phyloP scores from a whole-genome alignment of 306 rosid species.

The Vigna hirtella region DNA sequence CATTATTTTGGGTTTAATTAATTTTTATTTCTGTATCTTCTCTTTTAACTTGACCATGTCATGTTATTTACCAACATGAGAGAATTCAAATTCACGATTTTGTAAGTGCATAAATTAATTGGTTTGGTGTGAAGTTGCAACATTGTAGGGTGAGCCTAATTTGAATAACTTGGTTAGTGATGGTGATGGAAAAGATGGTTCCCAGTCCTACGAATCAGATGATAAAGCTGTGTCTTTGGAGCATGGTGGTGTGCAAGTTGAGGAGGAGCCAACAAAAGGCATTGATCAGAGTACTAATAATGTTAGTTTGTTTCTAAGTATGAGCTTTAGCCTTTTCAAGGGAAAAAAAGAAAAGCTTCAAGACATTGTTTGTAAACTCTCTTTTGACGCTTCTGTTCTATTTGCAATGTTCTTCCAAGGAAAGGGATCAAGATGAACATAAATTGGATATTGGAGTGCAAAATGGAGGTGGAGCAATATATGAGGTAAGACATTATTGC shows the following conservation, averaged over 20 bases:
- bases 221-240: constrained; percentile 23
- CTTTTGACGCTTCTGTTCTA: too few species aligned
- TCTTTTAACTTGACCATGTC: background rate
- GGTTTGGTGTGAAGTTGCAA: background rate
- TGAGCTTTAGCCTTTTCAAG: too few species aligned
- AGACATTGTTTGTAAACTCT: too few species aligned
- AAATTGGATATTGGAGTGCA: too few species aligned
- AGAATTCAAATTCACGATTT: background rate
- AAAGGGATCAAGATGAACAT: too few species aligned
- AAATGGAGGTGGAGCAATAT: too few species aligned
- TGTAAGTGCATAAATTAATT: background rate
- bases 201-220: background rate
- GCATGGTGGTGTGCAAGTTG: constrained; percentile 1
- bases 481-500: too few species aligned
- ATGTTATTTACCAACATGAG: background rate
- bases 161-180: constrained; percentile 28
- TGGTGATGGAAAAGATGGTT: constrained; percentile 39
- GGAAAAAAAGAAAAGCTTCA: too few species aligned
- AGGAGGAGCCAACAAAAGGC: constrained; percentile 31
- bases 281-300: constrained; percentile 19
- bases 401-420: too few species aligned
- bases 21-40: background rate
- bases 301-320: background rate
- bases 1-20: background rate
- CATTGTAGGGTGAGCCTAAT: constrained; percentile 42